Conservation (phyloP, 345 rosid genomes). For the Stellera chamaejasme region DNA sequence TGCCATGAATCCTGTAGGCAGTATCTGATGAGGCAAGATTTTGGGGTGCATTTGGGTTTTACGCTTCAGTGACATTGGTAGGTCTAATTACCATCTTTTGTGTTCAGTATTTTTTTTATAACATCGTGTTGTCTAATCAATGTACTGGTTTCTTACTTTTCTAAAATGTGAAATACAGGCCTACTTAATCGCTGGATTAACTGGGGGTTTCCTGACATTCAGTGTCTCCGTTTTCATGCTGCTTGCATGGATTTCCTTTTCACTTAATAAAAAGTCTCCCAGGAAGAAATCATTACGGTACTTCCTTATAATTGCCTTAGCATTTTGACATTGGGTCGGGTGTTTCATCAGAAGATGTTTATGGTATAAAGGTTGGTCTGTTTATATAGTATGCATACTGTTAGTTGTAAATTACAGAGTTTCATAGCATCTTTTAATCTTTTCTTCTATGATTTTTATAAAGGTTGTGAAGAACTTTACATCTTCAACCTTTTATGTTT, state of each 20-base stretch:
- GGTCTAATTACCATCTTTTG: constrained; percentile 7
- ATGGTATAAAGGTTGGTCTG: too few species aligned
- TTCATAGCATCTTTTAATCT: too few species aligned
- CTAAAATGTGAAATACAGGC: constrained; percentile 39
- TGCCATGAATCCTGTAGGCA: constrained; percentile 39
- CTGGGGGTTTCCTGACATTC: constrained; percentile 87
- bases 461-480: too few species aligned
- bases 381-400: too few species aligned
- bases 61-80: constrained; percentile 69
- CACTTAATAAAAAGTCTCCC: constrained; percentile 36
- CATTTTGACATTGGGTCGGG: too few species aligned
- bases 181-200: constrained; percentile 66
- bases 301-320: not conserved
- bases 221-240: constrained; percentile 55
- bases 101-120: not conserved
- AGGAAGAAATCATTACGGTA: constrained; percentile 57
- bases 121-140: not conserved
- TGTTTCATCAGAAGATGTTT: too few species aligned
- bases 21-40: constrained; percentile 73
- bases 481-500: too few species aligned
- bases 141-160: not conserved
- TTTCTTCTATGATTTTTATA: too few species aligned
- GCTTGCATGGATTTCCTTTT: constrained; percentile 65
- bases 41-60: constrained; percentile 97
- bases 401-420: too few species aligned